Percentiles rank a stretch among this genome's conserved stretches.
Evolutionary conservation across 495 filamentous ascomycete genomes (phyloP).

Genomic region (Neurospora tetrasperma): DNA sequence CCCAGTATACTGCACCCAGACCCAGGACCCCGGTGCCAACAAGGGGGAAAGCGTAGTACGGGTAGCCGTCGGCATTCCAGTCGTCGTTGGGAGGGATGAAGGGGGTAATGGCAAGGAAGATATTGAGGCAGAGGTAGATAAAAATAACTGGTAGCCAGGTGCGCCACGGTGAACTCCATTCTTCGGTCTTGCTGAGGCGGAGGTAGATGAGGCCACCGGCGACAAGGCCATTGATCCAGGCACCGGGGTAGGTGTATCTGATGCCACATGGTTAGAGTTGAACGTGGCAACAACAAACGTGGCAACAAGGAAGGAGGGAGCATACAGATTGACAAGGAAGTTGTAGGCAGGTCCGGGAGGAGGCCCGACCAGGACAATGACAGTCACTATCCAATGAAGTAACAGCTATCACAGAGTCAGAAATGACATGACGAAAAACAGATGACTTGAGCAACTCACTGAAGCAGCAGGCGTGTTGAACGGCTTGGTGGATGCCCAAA

Average conservation of each 20-base stretch:
- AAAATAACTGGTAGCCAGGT: conserved; percentile 34
- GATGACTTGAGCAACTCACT: conserved; percentile 15
- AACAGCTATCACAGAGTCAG: conserved; percentile 22
- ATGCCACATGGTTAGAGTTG: background rate
- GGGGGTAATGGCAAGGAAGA: conserved; percentile 41
- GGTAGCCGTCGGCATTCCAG: conserved; percentile 40
- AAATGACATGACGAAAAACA: no score
- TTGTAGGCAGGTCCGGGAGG: conserved; percentile 37
- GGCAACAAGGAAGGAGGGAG: background rate
- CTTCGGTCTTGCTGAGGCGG: conserved; percentile 28
- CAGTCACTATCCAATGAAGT: conserved; percentile 41
- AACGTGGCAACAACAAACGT: background rate
- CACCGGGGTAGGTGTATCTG: conserved; percentile 40
- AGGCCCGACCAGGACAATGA: conserved; percentile 39
- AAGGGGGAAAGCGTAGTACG: conserved; percentile 42
- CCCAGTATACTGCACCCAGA: conserved; percentile 41
- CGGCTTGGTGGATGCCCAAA: conserved; percentile 33
- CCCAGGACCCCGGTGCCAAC: conserved; percentile 39
- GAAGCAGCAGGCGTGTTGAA: conserved; percentile 33
- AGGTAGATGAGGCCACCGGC: conserved; percentile 42
- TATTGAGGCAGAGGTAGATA: conserved; percentile 35
- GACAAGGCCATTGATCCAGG: conserved; percentile 43
- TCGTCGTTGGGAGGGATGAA: conserved; percentile 41
- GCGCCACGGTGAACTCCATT: conserved; percentile 36
- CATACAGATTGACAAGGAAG: conserved; percentile 38